Percentiles rank a stretch among this genome's conserved stretches.
Conservation (phyloP, 495 filamentous ascomycete genomes). For the Penicillium pancosmium region DNA sequence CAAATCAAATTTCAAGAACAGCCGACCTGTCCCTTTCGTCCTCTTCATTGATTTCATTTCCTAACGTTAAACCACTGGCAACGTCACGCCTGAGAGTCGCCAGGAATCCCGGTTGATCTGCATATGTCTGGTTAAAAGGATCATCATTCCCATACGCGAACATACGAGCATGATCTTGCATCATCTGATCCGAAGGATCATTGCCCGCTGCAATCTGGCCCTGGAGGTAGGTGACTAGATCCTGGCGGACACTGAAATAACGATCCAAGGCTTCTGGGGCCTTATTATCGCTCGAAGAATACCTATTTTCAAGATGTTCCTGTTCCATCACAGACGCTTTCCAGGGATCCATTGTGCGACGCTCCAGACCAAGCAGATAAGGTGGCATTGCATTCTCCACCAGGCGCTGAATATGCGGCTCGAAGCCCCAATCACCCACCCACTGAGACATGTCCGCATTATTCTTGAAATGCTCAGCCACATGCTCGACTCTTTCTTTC, state of each 20-base stretch:
- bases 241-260: neutral
- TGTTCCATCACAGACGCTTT: neutral
- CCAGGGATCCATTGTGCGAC: constrained; percentile 30
- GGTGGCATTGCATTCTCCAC: constrained; percentile 67
- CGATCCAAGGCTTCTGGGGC: neutral
- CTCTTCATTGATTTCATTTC: neutral
- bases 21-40: neutral
- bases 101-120: constrained; percentile 52
- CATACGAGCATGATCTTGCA: constrained; percentile 46
- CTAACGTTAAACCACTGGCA: neutral
- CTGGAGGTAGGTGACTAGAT: constrained; percentile 10
- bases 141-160: constrained; percentile 63
- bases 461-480: constrained; percentile 65
- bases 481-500: constrained; percentile 60
- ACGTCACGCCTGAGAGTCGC: neutral
- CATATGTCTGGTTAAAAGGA: constrained; percentile 63
- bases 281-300: neutral
- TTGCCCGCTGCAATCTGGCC: constrained; percentile 5
- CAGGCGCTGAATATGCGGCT: constrained; percentile 57
- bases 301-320: too few relatives aligned
- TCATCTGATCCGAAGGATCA: constrained; percentile 16
- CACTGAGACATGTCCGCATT: constrained; percentile 66
- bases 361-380: constrained; percentile 35
- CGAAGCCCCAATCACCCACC: constrained; percentile 72
- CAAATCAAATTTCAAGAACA: too few relatives aligned